A percentile compares a stretch with the other conserved stretches of the same genome.
phyloP scores from a whole-genome alignment of 2,329 filamentous ascomycete species.

The Fusarium circinatum region DNA sequence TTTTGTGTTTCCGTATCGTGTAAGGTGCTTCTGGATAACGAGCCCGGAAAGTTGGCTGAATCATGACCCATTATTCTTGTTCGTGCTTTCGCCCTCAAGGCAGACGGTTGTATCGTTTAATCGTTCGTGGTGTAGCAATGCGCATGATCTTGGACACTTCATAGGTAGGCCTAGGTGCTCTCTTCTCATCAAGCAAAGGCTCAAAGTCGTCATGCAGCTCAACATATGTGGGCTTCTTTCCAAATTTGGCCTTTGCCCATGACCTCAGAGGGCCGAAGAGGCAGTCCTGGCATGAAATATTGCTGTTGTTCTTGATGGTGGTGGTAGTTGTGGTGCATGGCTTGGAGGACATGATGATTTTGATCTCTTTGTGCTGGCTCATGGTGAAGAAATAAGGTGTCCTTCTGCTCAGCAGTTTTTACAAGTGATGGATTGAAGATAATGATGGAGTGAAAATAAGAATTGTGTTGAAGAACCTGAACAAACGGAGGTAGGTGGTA shows the following conservation, averaged over 20 bases:
- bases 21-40: no score
- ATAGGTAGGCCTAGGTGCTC: conserved; percentile 50
- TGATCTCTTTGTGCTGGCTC: conserved; percentile 24
- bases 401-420: conserved; percentile 17
- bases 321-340: neutral
- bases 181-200: conserved; percentile 35
- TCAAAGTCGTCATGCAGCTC: conserved; percentile 35
- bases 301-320: neutral
- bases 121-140: conserved; percentile 54
- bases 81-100: neutral
- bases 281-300: conserved; percentile 17
- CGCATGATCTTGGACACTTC: conserved; percentile 54
- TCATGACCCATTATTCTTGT: neutral
- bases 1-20: neutral
- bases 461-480: neutral
- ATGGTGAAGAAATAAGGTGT: conserved; percentile 6
- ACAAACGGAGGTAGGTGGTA: neutral
- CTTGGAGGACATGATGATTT: conserved; percentile 25
- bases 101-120: conserved; percentile 50
- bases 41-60: no score
- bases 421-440: neutral
- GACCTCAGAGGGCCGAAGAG: conserved; percentile 26
- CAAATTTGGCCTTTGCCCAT: conserved; percentile 9
- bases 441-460: neutral
- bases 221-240: neutral